phyloP scores from a whole-genome alignment of 176 grass and related monocot genomes.

The Oropetium thomaeum region DNA sequence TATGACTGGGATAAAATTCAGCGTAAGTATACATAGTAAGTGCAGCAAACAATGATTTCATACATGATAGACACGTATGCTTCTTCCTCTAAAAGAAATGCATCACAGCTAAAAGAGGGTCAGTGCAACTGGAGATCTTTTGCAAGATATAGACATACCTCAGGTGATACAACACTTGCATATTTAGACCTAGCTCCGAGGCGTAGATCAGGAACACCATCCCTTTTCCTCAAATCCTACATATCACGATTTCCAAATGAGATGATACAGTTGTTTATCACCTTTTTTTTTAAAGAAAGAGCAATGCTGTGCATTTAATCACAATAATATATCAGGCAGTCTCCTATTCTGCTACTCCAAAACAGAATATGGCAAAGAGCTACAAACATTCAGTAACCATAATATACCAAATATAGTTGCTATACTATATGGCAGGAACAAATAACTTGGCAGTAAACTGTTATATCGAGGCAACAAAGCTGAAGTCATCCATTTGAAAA shows the following conservation, averaged over 20 bases:
- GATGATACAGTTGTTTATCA: background rate
- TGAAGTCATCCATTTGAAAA: background rate
- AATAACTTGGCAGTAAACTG: background rate
- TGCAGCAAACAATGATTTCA: background rate
- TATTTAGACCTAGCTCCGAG: constrained; percentile 86
- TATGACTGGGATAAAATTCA: background rate
- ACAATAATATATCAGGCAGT: background rate
- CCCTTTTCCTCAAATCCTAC: constrained; percentile 74
- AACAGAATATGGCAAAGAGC: background rate
- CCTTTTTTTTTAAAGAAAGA: background rate
- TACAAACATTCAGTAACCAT: background rate
- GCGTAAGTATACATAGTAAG: background rate
- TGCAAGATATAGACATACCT: constrained; percentile 51
- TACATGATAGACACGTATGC: background rate
- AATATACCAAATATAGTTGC: background rate
- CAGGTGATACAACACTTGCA: constrained; percentile 66
- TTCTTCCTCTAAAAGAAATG: background rate
- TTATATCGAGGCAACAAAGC: background rate
- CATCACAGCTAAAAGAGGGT: background rate
- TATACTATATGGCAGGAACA: background rate
- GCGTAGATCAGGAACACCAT: constrained; percentile 92
- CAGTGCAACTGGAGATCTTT: background rate
- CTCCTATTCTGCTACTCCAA: background rate
- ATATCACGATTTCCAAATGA: constrained; percentile 42
- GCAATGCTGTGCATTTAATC: background rate